Evolutionary conservation across 495 filamentous ascomycete species (phyloP).

Genomic region (Glarea lozoyensis): DNA sequence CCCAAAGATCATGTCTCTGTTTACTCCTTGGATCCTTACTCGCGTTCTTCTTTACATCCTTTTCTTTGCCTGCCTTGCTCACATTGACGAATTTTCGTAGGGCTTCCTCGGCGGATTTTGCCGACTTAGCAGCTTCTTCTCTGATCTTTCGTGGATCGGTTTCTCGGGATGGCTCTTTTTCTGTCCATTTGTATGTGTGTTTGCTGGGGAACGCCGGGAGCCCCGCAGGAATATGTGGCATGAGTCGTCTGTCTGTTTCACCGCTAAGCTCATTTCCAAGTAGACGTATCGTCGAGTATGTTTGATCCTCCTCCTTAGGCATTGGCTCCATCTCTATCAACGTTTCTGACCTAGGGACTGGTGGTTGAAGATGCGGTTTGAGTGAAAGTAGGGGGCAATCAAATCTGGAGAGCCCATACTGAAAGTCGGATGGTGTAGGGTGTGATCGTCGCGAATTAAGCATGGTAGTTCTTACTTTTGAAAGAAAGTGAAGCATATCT

Average conservation of each 20-base stretch:
- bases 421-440: constrained; percentile 61
- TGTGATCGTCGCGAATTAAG: constrained; percentile 46
- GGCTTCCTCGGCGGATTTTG: constrained; percentile 64
- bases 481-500: constrained; percentile 47
- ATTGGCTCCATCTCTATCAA: constrained; percentile 21
- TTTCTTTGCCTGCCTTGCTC: constrained; percentile 27
- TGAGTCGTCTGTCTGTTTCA: constrained; percentile 35
- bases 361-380: constrained; percentile 33
- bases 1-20: constrained; percentile 28
- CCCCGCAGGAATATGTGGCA: constrained; percentile 52
- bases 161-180: constrained; percentile 56
- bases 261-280: constrained; percentile 46
- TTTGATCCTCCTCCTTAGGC: constrained; percentile 1
- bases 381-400: constrained; percentile 35
- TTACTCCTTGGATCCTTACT: constrained; percentile 25
- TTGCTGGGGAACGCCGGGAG: constrained; percentile 64
- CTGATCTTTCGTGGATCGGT: constrained; percentile 62
- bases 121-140: constrained; percentile 64
- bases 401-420: constrained; percentile 44
- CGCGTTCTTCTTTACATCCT: constrained; percentile 24
- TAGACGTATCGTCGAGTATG: constrained; percentile 30
- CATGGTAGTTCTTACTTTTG: constrained; percentile 53
- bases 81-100: constrained; percentile 53
- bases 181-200: constrained; percentile 64
- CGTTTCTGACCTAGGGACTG: constrained; percentile 24